Percentiles rank a stretch among this genome's conserved stretches.
These are phyloP conservation scores for Elongisporangium anandrum DNA, from an alignment of 352 stramenopile genomes.

Conservation along the genomic window DNA sequence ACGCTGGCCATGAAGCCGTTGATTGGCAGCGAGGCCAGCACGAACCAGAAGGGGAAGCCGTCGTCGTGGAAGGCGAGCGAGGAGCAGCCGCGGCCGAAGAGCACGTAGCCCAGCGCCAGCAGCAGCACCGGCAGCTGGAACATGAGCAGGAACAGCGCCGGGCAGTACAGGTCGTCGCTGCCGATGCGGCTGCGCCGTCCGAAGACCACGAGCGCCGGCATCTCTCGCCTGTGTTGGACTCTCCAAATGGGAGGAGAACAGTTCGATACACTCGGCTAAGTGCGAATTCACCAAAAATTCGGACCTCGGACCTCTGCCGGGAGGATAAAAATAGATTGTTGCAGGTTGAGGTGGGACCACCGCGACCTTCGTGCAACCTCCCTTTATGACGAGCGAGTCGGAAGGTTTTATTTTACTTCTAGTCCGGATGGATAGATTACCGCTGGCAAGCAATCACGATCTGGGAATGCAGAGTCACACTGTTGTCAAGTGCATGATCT, in stretches of 20 bases:
- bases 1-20: slow-evolving; percentile 80
- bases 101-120: slow-evolving; percentile 56
- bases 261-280: not conserved
- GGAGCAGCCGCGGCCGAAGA: slow-evolving; percentile 61
- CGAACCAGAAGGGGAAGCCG: slow-evolving; percentile 79
- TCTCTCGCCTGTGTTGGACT: slow-evolving; percentile 8
- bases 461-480: too few species aligned
- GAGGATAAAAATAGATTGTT: not conserved
- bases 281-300: not conserved
- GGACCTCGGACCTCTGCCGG: too few species aligned
- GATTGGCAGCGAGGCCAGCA: slow-evolving; percentile 56
- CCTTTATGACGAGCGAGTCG: not conserved
- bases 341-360: not conserved
- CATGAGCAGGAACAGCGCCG: slow-evolving; percentile 66
- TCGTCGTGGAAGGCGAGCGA: slow-evolving; percentile 48
- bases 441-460: too few species aligned
- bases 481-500: not conserved
- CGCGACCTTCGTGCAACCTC: not conserved
- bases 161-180: slow-evolving; percentile 85
- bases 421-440: not conserved
- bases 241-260: not conserved
- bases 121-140: slow-evolving; percentile 74
- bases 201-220: slow-evolving; percentile 85
- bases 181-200: slow-evolving; percentile 76
- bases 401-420: not conserved